Base-by-base conservation (phyloP, 441 rosid genomes). In the Populus hybrid region DNA sequence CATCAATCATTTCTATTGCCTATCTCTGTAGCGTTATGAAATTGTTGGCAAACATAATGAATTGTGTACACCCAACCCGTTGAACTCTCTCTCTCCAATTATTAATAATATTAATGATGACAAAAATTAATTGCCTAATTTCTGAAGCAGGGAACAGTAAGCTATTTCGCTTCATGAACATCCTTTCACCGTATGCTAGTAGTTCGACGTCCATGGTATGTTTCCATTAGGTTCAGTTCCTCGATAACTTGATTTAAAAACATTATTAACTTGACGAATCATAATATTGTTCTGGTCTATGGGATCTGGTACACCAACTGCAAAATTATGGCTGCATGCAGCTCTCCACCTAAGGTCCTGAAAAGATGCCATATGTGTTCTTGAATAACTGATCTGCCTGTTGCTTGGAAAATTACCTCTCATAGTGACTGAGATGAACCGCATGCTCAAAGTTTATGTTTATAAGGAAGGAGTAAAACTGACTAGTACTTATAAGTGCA, bases 401-500 rank as follows among this genome's bases (percentile, higher is more conserved):
- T n/a, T 21, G 8, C 8, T 2, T 63, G 5, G 61, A 68, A 30
- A 67, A 35, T 57, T 68, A 26, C 36, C 66, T 71, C 26, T 2
- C 35, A 74, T 35, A 24, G 18, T 24, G 23, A 68, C 63, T 67
- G 70, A 64, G 75, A 73, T 76, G 23, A 76, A 91, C 84, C 84
- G 80, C 76, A 80, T 80, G 70, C 94, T 95, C 66, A 95, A 81
- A 87, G 90, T 95, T 69, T 95, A 89, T 81, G 81, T 90, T 61
- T 95, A 93, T 74, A 90, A 87, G 76, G 98, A 95, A 87, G 99
- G 98, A 69, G 88, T 65, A 71, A 93, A 90, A 80, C 98, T 26
- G 26, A 26, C 26, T 26, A 26, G 26, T 26, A 26, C 26, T 26
- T 1, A 26, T 26, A 26, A 26, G 2, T 26, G 26, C 26, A 26